Evolutionary conservation across 768 basidiomycete genomes (phyloP), one percentile per base, ranked within the genome.

Genomic region (Boletus bicolor): DNA sequence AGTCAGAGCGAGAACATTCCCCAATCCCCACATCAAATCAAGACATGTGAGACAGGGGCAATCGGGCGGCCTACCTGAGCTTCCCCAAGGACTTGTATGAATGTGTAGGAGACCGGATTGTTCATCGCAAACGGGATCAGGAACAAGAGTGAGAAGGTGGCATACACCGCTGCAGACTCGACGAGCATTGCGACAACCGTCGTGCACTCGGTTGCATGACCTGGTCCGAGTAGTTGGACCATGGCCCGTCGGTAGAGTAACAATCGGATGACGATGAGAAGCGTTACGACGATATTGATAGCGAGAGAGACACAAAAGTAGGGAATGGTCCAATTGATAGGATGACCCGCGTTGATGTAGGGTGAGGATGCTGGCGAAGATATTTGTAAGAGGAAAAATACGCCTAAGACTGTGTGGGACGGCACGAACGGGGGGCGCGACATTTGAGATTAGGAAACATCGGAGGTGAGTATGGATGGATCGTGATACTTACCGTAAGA

Each of bases 1-100:
- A 14, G 53, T 14, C 7, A 21, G 7, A 38, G 17, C 7, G 32
- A 42, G 10, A 45, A 34, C 19, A 19, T 19, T 19, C 19, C 19
- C 14, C 21, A 12, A 8, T 17, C 24, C 32, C 11, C 11, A n/a
- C 51, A 41, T n/a, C 21, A 34, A 26, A 41, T 54, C 21, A 26
- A 28, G 36, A 34, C 5, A 36, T 8, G 12, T 7, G 21, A 19
- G 30, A 24, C n/a, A 14, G 39, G 17, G 19, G 19, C 19, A 19
- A 19, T 19, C 19, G 8, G 24, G 35, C 32, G 12, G 41, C 70
- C 44, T 3, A 70, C 75, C 66, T 74, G 72, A 5, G 62, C 64
- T 55, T 71, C 72, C 5, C 71, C 72, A 0, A 76, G 58, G 11
- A 67, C 57, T 19, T 72, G 72, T 7, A 77, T 48, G 41, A 77